Evolutionary conservation across 768 basidiomycete genomes (phyloP).

Genomic region (Nidula microcarpa): DNA sequence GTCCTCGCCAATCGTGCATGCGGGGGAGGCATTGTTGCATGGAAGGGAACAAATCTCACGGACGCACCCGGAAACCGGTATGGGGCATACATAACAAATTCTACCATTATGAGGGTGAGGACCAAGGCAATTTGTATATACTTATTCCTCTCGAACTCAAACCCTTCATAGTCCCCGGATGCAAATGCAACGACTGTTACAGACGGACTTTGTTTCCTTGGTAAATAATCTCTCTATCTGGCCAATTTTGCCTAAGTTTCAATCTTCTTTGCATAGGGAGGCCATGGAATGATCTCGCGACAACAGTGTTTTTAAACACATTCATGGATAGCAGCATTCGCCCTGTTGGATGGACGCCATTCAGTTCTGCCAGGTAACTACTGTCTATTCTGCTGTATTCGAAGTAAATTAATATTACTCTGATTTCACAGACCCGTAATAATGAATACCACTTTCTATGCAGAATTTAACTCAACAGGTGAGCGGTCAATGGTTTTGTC

Average conservation of each 20-base stretch:
- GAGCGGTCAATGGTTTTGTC: background rate
- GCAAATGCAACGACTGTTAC: slow-evolving; percentile 47
- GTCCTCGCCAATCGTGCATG: slow-evolving; percentile 61
- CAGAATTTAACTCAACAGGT: slow-evolving; percentile 56
- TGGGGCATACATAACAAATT: slow-evolving; percentile 54
- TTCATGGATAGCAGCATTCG: slow-evolving; percentile 57
- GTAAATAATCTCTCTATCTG: slow-evolving; percentile 15
- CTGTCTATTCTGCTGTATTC: background rate
- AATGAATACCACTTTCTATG: slow-evolving; percentile 53
- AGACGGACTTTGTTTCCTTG: slow-evolving; percentile 45
- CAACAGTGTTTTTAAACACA: slow-evolving; percentile 48
- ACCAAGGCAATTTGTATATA: background rate
- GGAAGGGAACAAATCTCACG: slow-evolving; percentile 56
- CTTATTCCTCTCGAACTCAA: background rate
- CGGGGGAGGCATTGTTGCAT: slow-evolving; percentile 63
- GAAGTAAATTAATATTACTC: background rate
- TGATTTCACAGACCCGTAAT: slow-evolving; percentile 34
- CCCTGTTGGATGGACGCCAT: slow-evolving; percentile 50
- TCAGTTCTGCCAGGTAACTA: slow-evolving; percentile 34
- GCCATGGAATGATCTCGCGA: slow-evolving; percentile 62
- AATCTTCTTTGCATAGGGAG: slow-evolving; percentile 24
- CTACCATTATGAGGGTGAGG: slow-evolving; percentile 52
- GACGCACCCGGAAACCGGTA: slow-evolving; percentile 48
- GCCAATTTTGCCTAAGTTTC: background rate
- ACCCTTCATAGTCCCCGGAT: slow-evolving; percentile 47